Evolutionary conservation across 371 early-diverging fungal genomes (phyloP).

Genomic region (Mortierella polycephala): DNA sequence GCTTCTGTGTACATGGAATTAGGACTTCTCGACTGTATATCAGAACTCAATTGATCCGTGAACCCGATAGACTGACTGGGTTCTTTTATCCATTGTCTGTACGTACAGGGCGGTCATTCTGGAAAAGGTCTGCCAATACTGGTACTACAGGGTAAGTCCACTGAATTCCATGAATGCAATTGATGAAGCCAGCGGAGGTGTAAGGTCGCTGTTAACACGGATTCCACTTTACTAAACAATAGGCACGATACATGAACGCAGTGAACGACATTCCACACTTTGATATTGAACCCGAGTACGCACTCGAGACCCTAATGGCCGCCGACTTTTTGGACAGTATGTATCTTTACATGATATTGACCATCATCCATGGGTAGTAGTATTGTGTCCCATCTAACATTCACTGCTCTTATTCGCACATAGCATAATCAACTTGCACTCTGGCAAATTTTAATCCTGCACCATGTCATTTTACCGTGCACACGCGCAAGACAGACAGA

Average conservation of each 20-base stretch:
- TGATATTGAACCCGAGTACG: constrained; percentile 87
- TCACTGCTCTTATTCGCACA: not conserved
- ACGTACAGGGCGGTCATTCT: constrained; percentile 82
- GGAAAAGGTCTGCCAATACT: constrained; percentile 92
- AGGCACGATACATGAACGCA: constrained; percentile 70
- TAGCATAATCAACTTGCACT: not conserved
- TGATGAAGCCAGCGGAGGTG: not conserved
- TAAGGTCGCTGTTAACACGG: not conserved
- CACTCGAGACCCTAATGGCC: constrained; percentile 94
- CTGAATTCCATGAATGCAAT: not conserved
- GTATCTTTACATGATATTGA: not conserved
- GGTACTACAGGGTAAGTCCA: constrained; percentile 75
- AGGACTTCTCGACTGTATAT: not conserved
- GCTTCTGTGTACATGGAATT: not conserved
- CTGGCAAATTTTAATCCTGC: no score
- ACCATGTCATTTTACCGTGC: no score
- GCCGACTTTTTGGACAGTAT: constrained; percentile 92
- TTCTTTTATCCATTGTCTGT: not conserved
- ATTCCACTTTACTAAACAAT: not conserved
- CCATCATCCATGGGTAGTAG: not conserved
- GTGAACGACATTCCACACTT: constrained; percentile 90
- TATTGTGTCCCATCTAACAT: not conserved
- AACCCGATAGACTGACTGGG: not conserved
- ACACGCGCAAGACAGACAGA: no score
- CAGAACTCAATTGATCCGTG: not conserved